Conservation (phyloP, 177 flowering plant genomes). For the Vitis hybrid region DNA sequence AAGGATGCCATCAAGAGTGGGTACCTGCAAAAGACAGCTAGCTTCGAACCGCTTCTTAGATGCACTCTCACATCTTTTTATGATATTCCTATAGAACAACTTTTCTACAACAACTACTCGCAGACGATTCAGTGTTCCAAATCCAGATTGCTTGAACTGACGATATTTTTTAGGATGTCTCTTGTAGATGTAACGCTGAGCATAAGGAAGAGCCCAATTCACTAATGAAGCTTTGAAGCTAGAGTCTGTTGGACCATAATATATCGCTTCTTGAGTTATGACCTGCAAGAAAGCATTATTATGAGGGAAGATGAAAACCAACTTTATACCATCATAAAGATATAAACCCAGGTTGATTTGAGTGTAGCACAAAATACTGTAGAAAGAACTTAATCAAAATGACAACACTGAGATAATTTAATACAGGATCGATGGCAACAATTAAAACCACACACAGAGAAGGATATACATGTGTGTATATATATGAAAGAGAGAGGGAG, state of each 20-base stretch:
- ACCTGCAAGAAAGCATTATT: conserved; percentile 44
- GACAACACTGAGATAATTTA: no score
- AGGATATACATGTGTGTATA: background rate
- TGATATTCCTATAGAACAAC: conserved; percentile 58
- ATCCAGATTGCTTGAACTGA: conserved; percentile 54
- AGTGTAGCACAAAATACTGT: background rate
- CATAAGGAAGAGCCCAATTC: conserved; percentile 89
- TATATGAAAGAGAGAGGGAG: background rate
- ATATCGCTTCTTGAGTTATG: conserved; percentile 77
- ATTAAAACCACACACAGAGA: background rate
- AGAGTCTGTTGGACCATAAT: conserved; percentile 47
- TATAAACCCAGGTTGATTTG: background rate
- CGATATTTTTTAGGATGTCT: conserved; percentile 56
- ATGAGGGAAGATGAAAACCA: background rate
- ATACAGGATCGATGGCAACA: no score
- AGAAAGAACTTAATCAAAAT: background rate
- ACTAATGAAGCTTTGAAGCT: conserved; percentile 54
- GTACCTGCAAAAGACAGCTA: conserved; percentile 79
- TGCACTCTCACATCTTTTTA: conserved; percentile 41
- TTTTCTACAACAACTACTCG: conserved; percentile 68
- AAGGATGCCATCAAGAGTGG: conserved; percentile 5
- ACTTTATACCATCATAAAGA: background rate
- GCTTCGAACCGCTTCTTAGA: conserved; percentile 63
- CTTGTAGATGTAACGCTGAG: conserved; percentile 73
- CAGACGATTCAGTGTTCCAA: conserved; percentile 37